Evolutionary conservation across 1,284 basidiomycete species (phyloP), one percentile per base, ranked within the genome.

Genomic region (Pseudozyma hubeiensis): DNA sequence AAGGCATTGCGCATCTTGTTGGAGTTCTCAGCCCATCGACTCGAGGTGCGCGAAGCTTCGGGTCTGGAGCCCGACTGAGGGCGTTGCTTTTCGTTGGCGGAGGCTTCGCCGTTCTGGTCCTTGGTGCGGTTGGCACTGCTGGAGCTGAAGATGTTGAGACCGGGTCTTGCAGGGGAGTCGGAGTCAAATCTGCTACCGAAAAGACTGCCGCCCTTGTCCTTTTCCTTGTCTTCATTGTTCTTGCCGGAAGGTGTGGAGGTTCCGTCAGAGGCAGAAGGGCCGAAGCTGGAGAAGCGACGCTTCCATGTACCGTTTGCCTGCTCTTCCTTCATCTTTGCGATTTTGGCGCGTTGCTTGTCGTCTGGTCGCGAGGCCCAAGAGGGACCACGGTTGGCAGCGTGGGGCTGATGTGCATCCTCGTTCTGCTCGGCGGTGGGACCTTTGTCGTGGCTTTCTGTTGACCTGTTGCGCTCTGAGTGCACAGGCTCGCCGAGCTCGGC

Each of bases 321-420:
- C 39, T 74, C 61, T 19, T 75, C 72, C 46, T 74, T 77, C 64
- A 70, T 63, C 46, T 76, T 74, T 53, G 67, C 73, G 24, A 80
- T 70, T 49, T 77, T 79, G 48, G 72, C 65, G 33, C 78, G 69
- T 41, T 80, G 78, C 51, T 51, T 64, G 40, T 79, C 74, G 43
- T 78, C 66, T 1, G 78, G 78, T 39, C 77, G 68, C 11, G 68
- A 73, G 8, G 77, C 78, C 77, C 77, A 80, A 1, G 71, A 71
- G 11, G 78, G 77, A 44, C 78, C 78, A 16, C 74, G 66, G 14
- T 74, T 54, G 51, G 69, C 72, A 13, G 62, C 63, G 24, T 70
- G 66, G 7, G 47, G 30, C 35, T 67, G 70, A 51, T 73, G 64
- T 0, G 64, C 70, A 29, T 63, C 49, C 11, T 43, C 19, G 51